Evolutionary conservation across 371 early-diverging fungal species (phyloP).

Genomic region (Rhizopus delemar): DNA sequence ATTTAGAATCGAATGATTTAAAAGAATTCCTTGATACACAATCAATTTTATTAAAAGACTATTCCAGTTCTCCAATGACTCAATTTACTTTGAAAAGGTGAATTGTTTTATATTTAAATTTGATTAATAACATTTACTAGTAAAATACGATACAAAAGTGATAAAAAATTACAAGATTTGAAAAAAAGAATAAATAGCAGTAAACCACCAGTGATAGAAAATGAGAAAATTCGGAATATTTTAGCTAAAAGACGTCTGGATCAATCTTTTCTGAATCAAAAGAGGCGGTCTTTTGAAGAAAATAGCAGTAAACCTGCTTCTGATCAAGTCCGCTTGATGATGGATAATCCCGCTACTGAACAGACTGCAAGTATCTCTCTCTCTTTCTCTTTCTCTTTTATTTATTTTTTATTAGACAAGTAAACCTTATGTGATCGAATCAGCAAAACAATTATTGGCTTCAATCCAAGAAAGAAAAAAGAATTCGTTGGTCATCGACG

Average conservation of each 20-base stretch:
- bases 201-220: not conserved
- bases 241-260: not conserved
- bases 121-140: not conserved
- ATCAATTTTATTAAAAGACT: constrained; percentile 15
- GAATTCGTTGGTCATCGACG: constrained; percentile 9
- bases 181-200: not conserved
- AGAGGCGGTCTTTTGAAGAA: not conserved
- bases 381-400: too few relatives aligned
- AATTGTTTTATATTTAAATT: not conserved
- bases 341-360: too few relatives aligned
- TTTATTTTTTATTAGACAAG: too few relatives aligned
- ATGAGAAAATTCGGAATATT: not conserved
- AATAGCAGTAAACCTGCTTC: too few relatives aligned
- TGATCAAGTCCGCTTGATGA: too few relatives aligned
- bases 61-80: constrained; percentile 1
- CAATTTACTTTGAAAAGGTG: not conserved
- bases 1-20: constrained; percentile 17
- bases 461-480: constrained; percentile 22
- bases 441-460: constrained; percentile 24
- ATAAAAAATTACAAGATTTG: not conserved
- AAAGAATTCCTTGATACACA: constrained; percentile 22
- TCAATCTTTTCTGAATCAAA: not conserved
- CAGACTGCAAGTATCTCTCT: too few relatives aligned
- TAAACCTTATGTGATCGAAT: constrained; percentile 7
- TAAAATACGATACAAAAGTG: not conserved